Evolutionary conservation across 179 eudicot species (phyloP).

Genomic region (Beta lomatogona): DNA sequence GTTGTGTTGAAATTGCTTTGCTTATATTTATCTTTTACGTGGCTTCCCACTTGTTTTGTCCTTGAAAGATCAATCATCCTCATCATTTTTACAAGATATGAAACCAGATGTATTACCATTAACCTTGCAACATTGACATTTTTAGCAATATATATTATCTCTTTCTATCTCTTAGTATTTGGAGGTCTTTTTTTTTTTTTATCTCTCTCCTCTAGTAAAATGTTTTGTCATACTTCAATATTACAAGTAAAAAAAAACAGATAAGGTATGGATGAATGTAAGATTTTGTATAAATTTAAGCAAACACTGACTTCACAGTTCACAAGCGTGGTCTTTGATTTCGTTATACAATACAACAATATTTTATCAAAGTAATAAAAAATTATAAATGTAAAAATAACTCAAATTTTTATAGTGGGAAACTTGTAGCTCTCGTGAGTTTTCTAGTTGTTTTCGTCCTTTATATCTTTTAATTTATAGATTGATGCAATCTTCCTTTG

Average conservation of each 20-base stretch:
- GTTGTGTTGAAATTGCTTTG: constrained; percentile 4
- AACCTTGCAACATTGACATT: no score
- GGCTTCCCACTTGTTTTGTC: background rate
- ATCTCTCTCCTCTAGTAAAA: no score
- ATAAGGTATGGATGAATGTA: no score
- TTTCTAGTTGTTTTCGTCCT: constrained; percentile 18
- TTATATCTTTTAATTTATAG: background rate
- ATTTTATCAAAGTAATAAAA: background rate
- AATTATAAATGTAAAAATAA: background rate
- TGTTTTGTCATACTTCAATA: no score
- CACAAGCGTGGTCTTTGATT: background rate
- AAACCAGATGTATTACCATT: background rate
- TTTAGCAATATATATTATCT: no score
- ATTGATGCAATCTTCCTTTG: background rate
- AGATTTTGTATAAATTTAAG: no score
- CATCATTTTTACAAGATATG: background rate
- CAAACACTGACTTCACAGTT: background rate
- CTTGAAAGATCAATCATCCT: background rate
- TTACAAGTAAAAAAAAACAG: no score
- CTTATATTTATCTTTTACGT: background rate
- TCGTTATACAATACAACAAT: background rate
- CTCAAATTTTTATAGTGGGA: background rate
- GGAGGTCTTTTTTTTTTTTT: no score
- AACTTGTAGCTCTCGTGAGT: constrained; percentile 2
- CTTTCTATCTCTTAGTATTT: no score